A percentile compares a stretch with the other conserved stretches of the same genome.
Conservation (phyloP, 2,329 filamentous ascomycete genomes). For the Teratosphaeria epicoccoides region DNA sequence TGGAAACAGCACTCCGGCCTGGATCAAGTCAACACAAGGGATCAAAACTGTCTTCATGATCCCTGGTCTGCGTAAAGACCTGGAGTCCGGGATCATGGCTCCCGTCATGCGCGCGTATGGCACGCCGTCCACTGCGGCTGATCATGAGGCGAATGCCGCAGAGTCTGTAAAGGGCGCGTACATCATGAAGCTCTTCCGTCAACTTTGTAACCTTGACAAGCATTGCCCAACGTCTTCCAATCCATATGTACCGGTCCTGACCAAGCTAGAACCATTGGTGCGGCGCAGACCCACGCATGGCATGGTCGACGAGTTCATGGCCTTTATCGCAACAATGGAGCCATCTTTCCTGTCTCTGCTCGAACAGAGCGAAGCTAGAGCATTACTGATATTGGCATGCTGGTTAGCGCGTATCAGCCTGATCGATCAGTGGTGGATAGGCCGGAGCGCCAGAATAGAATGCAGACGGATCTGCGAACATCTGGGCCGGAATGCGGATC, state of each 20-base stretch:
- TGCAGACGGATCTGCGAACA: conserved; percentile 2
- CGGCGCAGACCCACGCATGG: neutral
- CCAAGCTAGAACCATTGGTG: conserved; percentile 3
- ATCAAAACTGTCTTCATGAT: conserved; percentile 4
- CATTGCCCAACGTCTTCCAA: neutral
- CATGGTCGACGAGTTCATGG: conserved; percentile 2
- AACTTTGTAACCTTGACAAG: neutral
- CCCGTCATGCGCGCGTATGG: conserved; percentile 2
- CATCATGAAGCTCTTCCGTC: neutral
- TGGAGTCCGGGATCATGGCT: conserved; percentile 1
- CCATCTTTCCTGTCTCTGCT: conserved; percentile 4
- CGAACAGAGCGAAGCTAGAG: conserved; percentile 1
- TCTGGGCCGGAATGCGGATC: neutral
- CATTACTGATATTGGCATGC: conserved; percentile 3
- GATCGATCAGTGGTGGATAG: conserved; percentile 6
- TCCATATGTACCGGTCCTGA: conserved; percentile 1
- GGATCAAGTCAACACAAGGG: conserved; percentile 7
- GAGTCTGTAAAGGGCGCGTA: neutral
- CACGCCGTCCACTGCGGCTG: neutral
- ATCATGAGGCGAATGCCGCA: neutral
- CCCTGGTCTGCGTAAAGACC: conserved; percentile 2
- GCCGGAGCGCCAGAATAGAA: conserved; percentile 1
- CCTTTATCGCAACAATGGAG: conserved; percentile 4
- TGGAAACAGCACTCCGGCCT: neutral
- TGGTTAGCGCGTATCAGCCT: conserved; percentile 5